A percentile compares a stretch with the other conserved stretches of the same genome.
phyloP scores from a whole-genome alignment of 2,329 filamentous ascomycete genomes.

The Phoma herbarum region DNA sequence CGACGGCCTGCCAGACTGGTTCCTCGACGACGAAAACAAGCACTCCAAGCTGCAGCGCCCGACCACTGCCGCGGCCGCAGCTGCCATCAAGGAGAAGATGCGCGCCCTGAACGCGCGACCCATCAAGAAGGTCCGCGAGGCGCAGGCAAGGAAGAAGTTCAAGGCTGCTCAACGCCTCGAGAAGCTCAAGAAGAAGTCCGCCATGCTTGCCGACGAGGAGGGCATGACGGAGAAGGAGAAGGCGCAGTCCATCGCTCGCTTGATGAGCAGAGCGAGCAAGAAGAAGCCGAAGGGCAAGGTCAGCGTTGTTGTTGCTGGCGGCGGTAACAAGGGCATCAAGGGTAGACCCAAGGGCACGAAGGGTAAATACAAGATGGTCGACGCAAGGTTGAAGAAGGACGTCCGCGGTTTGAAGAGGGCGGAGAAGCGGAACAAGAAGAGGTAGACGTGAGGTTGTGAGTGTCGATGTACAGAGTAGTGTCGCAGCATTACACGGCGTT shows the following conservation, averaged over 20 bases:
- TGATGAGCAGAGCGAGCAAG: constrained; percentile 82
- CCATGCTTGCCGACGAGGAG: constrained; percentile 86
- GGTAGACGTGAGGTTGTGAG: constrained; percentile 39
- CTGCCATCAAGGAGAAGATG: constrained; percentile 92
- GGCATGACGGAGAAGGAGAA: constrained; percentile 97
- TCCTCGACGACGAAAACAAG: constrained; percentile 86
- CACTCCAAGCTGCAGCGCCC: constrained; percentile 88
- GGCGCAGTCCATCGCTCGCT: constrained; percentile 79
- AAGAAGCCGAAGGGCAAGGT: constrained; percentile 86
- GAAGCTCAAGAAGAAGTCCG: constrained; percentile 97
- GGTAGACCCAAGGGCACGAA: constrained; percentile 91
- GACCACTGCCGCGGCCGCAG: constrained; percentile 88
- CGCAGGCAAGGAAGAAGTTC: constrained; percentile 95
- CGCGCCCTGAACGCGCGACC: constrained; percentile 92
- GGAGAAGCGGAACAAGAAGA: constrained; percentile 81
- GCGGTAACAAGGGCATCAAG: constrained; percentile 83
- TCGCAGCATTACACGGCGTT: constrained; percentile 11
- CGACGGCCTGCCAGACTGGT: constrained; percentile 96
- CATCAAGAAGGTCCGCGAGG: constrained; percentile 99
- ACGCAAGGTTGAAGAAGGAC: constrained; percentile 96
- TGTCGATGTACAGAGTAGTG: too few relatives aligned
- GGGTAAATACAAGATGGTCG: constrained; percentile 97
- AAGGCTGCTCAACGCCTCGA: constrained; percentile 90
- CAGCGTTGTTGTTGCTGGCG: constrained; percentile 87
- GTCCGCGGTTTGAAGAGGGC: constrained; percentile 83